Base-by-base conservation (phyloP, 2,329 filamentous ascomycete genomes). In the Claviceps digitariae region DNA sequence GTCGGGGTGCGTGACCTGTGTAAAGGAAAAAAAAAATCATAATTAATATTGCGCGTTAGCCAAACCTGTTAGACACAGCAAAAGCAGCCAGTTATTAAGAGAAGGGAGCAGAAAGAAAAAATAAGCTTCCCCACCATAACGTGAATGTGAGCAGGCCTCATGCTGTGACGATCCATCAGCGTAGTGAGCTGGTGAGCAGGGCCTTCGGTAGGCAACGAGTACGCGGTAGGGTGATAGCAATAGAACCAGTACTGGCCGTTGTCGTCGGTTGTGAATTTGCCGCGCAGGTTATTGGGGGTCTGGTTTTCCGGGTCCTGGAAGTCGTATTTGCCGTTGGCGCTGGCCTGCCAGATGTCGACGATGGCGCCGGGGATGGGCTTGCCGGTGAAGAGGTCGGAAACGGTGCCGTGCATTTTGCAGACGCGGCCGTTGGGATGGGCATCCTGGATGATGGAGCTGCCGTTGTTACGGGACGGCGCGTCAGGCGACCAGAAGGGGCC, bases 321-420 rank as follows among this genome's bases (percentile, higher is more conserved):
- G 27, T 29, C 27, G 27, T 29, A 29, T 29, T 29, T 29, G 27
- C 27, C 27, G 8, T 87, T 88, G 67, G 82, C 74, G 59, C 79
- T 84, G 50, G 85, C 84, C 66, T 89, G 83, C 85, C 85, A 89
- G 72, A 88, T 84, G 65, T 89, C 86, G 62, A 89, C 81, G 58
- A 86, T 81, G 60, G 84, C 84, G 62, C 75, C 73, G 52, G 75
- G 76, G 61, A 89, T 82, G 57, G 81, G 81, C 69, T 78, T 77
- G 63, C 81, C 79, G 55, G 83, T 86, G 57, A 78, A 72, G 59
- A 83, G 72, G 63, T 87, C 82, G 49, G 68, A 75, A 63, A 89
- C 77, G 48, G 75, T 72, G 60, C 85, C 85, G 73, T 87, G 83
- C 81, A 89, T 86, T 76, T 74, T 29, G 51, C 78, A 78, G 51